Evolutionary conservation across 352 stramenopile species (phyloP), one percentile per base, ranked within the genome.

Genomic region (Pythium sukuiense): DNA sequence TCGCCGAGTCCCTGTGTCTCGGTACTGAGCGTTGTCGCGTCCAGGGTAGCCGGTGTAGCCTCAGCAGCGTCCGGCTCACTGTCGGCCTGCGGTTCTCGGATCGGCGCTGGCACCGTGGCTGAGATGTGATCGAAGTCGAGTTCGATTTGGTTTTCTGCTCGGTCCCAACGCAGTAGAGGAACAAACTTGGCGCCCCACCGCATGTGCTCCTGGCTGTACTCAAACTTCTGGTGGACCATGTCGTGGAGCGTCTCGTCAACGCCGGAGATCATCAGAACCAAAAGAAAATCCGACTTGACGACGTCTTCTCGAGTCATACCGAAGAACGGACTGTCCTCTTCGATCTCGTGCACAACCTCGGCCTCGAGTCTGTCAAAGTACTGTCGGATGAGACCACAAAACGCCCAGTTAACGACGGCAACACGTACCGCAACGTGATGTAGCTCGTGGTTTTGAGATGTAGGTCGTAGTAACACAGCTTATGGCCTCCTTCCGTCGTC

Each of bases 401-500:
- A 54, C 12, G 1, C 37, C 37, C 37, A 16, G 16, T 43, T 5
- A 1, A 43, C 37, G 20, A 24, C 0, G 20, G 20, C 20, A 9
- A 20, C 0, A 26, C 30, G 5, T 63, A 82, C 78, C 80, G 72
- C 14, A 89, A 35, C 6, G 76, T 74, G 65, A 89, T 83, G 37
- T 83, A 81, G 35, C 59, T 84, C 12, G 70, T 54, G 32, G 73
- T 77, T 30, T 83, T 66, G 26, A 89, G 60, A 9, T 76, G 65
- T 20, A 89, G 49, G 54, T 89, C 79, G 39, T 89, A 89, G 63
- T 87, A 88, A 39, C 81, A 89, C 26, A 89, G 67, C 63, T 76
- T 83, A 37, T 79, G 85, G 29, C 80, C 76, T 2, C 72, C 73
- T 30, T 61, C 30, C 18, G 59, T 73, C 16, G 73, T 78, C 27